Conservation (phyloP, 257 asterid genomes). For the Solanum pennellii region DNA sequence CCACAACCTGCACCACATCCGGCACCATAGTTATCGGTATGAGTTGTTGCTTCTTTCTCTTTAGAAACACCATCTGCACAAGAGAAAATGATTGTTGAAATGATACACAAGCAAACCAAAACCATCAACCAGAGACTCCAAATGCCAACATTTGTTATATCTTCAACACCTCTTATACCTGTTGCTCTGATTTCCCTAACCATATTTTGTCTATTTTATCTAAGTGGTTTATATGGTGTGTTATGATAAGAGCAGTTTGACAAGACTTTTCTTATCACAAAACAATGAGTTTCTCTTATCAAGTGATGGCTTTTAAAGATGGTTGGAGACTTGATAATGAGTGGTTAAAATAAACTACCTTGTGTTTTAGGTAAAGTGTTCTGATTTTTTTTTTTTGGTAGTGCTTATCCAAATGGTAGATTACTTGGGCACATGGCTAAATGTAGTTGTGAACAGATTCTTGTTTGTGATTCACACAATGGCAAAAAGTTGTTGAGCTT, state of each 20-base stretch:
- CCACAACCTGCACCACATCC: conserved; percentile 23
- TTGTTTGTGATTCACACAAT: background rate
- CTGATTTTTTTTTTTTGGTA: background rate
- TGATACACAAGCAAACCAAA: conserved; percentile 8
- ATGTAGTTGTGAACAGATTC: background rate
- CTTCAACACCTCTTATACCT: background rate
- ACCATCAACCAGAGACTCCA: conserved; percentile 12
- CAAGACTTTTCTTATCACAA: background rate
- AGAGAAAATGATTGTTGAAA: conserved; percentile 13
- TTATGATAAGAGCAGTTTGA: background rate
- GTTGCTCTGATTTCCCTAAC: conserved; percentile 9
- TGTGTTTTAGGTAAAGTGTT: background rate
- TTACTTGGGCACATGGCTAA: background rate
- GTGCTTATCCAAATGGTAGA: background rate
- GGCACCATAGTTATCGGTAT: conserved; percentile 1
- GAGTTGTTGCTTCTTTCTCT: conserved; percentile 7
- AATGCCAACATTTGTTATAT: background rate
- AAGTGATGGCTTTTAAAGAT: background rate
- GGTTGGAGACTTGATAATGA: background rate
- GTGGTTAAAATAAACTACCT: background rate
- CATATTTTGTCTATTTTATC: conserved; percentile 2
- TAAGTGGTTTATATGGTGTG: background rate
- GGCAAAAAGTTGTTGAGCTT: background rate
- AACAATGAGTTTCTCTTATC: background rate
- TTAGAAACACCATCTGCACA: conserved; percentile 25